Evolutionary conservation across 805 yeast species (phyloP).

Genomic region (Starmerella bacillaris): DNA sequence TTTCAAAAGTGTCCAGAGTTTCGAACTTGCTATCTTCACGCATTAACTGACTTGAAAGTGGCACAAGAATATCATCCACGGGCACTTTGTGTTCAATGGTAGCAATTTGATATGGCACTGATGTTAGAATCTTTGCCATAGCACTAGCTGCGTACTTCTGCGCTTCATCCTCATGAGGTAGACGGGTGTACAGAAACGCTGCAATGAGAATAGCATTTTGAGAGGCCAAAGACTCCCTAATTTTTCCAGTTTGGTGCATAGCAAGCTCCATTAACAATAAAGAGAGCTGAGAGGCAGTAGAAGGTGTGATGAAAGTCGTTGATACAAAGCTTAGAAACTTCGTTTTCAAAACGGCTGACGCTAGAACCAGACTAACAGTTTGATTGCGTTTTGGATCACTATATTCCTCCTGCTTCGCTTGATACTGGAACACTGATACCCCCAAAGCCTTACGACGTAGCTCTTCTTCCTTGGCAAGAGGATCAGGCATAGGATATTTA

Average conservation of each 20-base stretch:
- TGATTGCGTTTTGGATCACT: constrained; percentile 12
- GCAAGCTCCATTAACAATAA: constrained; percentile 20
- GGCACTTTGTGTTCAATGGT: constrained; percentile 13
- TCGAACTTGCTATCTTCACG: constrained; percentile 15
- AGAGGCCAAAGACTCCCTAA: constrained; percentile 18
- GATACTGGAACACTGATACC: constrained; percentile 6
- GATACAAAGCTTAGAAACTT: constrained; percentile 17
- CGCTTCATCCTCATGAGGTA: background rate
- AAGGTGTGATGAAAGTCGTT: constrained; percentile 12
- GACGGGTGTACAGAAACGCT: constrained; percentile 16
- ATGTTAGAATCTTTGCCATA: constrained; percentile 23
- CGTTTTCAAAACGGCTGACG: constrained; percentile 16
- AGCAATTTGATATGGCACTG: constrained; percentile 22
- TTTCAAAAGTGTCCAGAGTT: constrained; percentile 31
- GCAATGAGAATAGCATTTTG: constrained; percentile 24
- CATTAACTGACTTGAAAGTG: constrained; percentile 20
- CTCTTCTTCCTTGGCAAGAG: constrained; percentile 16
- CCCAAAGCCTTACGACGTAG: constrained; percentile 10
- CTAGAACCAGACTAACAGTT: constrained; percentile 16
- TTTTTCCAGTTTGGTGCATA: constrained; percentile 15
- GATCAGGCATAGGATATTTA: constrained; percentile 20
- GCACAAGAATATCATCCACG: constrained; percentile 20
- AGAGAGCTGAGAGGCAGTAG: constrained; percentile 18
- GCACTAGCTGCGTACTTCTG: constrained; percentile 14
- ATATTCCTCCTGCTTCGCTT: constrained; percentile 15